Evolutionary conservation across 495 filamentous ascomycete genomes (phyloP).

Genomic region (Daldinia decipiens): DNA sequence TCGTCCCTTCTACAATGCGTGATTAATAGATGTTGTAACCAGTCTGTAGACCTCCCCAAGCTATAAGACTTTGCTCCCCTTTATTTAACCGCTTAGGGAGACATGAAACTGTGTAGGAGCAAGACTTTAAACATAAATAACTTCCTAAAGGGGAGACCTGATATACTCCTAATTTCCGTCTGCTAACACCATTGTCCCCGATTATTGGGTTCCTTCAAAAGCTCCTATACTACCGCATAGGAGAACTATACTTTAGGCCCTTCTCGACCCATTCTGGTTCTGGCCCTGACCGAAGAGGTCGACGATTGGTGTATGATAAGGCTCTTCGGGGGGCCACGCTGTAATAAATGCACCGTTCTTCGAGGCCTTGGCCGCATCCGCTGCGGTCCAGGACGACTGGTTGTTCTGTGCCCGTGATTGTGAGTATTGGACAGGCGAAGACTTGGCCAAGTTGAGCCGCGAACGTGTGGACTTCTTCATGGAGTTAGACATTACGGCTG

Average conservation of each 20-base stretch:
- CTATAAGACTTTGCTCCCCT: too few relatives aligned
- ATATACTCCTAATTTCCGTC: neutral
- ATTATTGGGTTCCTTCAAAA: neutral
- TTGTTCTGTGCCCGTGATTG: conserved; percentile 14
- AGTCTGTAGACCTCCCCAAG: too few relatives aligned
- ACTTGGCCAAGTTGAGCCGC: conserved; percentile 13
- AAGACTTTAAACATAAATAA: neutral
- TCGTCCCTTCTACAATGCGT: neutral
- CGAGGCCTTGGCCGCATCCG: conserved; percentile 44
- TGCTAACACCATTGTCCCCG: neutral
- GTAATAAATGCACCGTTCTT: conserved; percentile 42
- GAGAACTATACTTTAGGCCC: neutral
- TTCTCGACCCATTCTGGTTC: neutral
- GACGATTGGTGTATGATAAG: conserved; percentile 32
- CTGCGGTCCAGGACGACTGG: conserved; percentile 38
- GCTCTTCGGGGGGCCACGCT: conserved; percentile 47
- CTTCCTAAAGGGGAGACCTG: neutral
- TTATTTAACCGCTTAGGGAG: neutral
- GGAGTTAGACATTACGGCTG: conserved; percentile 26
- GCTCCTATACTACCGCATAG: neutral
- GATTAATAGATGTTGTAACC: neutral
- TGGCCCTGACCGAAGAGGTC: conserved; percentile 11
- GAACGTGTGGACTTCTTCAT: conserved; percentile 28
- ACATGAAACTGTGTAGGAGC: neutral
- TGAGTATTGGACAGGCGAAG: conserved; percentile 14